Evolutionary conservation across 495 filamentous ascomycete genomes (phyloP), one percentile per base, ranked within the genome.

Genomic region (Talaromyces trachyspermus): DNA sequence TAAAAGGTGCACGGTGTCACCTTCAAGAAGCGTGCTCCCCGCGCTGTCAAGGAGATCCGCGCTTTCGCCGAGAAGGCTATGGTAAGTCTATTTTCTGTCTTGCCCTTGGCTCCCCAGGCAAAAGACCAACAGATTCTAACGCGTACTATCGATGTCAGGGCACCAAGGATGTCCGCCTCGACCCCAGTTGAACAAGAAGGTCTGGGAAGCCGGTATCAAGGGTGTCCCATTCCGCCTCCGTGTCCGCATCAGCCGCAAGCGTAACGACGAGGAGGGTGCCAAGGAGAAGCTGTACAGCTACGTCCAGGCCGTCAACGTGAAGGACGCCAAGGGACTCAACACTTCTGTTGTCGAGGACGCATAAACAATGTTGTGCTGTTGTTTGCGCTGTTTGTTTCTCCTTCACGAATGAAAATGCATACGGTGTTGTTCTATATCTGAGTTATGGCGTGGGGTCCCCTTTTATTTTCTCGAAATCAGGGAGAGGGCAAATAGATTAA

Each of bases 111-210:
- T 23, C n/a, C 12, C 18, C 8, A 10, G 1, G 17, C 18, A 32
- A 32, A 3, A 22, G 23, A 22, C 1, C 8, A 5, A 22, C 37
- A n/a, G 23, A 41, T 41, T 10, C 11, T 26, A 14, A 42, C 9
- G 35, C 7, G 3, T 4, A n/a, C n/a, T n/a, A n/a, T 42, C 5
- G 1, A 24, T 24, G 18, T 24, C 27, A 98, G 92, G 92, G 92
- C 68, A 99, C 92, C 71, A 74, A 81, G 63, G 92, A 99, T 69
- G 92, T 99, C 76, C 92, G 92, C 56, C 72, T 99, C 65, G 92
- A 97, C 78, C 92, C 54, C 86, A 88, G 70, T 77, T 99, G 55
- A 99, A 99, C 83, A 99, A 99, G 85, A 96, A 99, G 80, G 91
- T 99, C 72, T 99, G 92, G 92, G 94, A 99, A 73, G 78, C 85